These are phyloP conservation scores for Penicillium canescens DNA, from an alignment of 495 filamentous ascomycete species.

Conservation along the genomic window DNA sequence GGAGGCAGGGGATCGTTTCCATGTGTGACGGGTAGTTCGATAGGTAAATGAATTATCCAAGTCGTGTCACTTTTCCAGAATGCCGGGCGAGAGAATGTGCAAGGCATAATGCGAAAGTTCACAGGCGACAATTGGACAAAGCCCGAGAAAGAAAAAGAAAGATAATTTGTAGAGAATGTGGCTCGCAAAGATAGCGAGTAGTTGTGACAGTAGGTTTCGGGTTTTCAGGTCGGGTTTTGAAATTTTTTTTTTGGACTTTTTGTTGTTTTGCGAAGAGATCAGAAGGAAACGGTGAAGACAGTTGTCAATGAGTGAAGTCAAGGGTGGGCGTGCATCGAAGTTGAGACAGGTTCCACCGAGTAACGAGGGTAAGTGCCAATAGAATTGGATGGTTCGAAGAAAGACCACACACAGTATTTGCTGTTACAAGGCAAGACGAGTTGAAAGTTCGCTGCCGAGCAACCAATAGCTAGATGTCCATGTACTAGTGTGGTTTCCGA, in stretches of 20 bases:
- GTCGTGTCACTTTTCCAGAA: neutral
- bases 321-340: constrained; percentile 16
- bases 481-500: neutral
- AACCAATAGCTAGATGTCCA: neutral
- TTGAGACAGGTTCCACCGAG: neutral
- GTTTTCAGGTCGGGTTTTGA: constrained; percentile 9
- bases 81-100: neutral
- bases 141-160: constrained; percentile 18
- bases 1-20: constrained; percentile 11
- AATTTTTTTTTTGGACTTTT: constrained; percentile 22
- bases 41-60: neutral
- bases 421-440: neutral
- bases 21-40: constrained; percentile 7
- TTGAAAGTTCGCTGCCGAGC: neutral
- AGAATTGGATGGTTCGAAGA: constrained; percentile 6
- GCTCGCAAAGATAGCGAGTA: constrained; percentile 15
- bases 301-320: constrained; percentile 12
- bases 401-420: neutral
- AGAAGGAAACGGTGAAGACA: constrained; percentile 21
- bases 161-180: constrained; percentile 20
- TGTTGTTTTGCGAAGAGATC: constrained; percentile 11
- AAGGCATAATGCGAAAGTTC: neutral
- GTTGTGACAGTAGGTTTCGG: constrained; percentile 2
- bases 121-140: constrained; percentile 8
- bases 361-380: constrained; percentile 14